Evolutionary conservation across 305 asterid genomes (phyloP), one percentile per base, ranked within the genome.

Genomic region (Coffea humblotiana): DNA sequence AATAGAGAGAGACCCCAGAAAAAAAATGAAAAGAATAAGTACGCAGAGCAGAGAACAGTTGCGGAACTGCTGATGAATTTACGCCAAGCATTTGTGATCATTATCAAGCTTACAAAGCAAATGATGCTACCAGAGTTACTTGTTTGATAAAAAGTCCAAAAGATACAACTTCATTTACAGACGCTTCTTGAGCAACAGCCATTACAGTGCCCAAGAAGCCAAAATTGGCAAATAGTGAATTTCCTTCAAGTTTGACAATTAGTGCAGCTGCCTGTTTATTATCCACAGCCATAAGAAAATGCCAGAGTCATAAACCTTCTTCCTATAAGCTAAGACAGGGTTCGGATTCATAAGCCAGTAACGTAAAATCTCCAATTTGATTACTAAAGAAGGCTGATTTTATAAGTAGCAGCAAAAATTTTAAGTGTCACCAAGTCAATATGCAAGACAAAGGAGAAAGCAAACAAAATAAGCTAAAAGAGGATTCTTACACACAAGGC

Each of bases 101-200:
- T n/a, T 61, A 63, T 56, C 68, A 74, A 37, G 2, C n/a, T 2
- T n/a, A 10, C 19, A 32, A 37, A 43, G 49, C 10, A 61, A 18
- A 61, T 45, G 2, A 1, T 10, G 5, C 14, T 27, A 76, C 12
- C n/a, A 43, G n/a, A 75, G 14, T 75, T 8, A 12, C 35, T 48
- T 56, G 37, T 47, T 74, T 23, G 32, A 74, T 52, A 74, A 58
- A 74, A 51, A 80, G 13, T 18, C 64, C 43, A 72, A 56, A 66
- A 79, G 71, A 52, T 79, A 48, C 67, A 79, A 74, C 67, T 49
- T 79, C 65, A 72, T 79, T 72, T 72, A 79, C 82, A 79, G 74
- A 79, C 1, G 71, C 56, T 72, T 51, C 48, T 43, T 47, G 45
- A 74, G 73, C 40, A 80, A 74, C 18, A 14, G 25, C 13, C 23